Evolutionary conservation across 2,329 filamentous ascomycete genomes (phyloP).

Genomic region (Colletotrichum shisoi): DNA sequence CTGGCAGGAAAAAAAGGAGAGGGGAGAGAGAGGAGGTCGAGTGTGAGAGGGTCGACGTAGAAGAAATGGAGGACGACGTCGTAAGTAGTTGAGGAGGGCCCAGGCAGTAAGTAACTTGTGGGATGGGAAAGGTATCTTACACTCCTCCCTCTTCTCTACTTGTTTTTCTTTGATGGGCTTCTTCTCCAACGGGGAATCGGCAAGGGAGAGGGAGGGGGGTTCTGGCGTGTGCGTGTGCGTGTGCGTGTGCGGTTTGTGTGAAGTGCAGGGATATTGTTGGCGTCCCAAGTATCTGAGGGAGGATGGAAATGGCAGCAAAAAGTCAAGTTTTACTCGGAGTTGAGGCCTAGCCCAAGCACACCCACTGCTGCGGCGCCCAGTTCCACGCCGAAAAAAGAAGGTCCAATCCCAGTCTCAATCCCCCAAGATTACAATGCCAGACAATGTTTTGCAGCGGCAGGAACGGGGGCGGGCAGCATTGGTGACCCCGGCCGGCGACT

Average conservation of each 20-base stretch:
- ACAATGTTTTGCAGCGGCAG: slow-evolving; percentile 31
- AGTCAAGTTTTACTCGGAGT: slow-evolving; percentile 12
- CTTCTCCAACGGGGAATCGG: slow-evolving; percentile 36
- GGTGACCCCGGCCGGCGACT: slow-evolving; percentile 1
- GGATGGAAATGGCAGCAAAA: slow-evolving; percentile 10
- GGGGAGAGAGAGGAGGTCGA: slow-evolving; percentile 33
- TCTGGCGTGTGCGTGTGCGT: slow-evolving; percentile 21
- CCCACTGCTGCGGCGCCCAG: background rate
- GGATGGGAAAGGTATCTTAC: slow-evolving; percentile 20
- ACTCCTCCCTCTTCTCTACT: slow-evolving; percentile 6
- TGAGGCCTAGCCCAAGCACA: slow-evolving; percentile 6
- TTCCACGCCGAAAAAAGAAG: slow-evolving; percentile 17
- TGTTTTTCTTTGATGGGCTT: background rate
- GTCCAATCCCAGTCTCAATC: slow-evolving; percentile 15
- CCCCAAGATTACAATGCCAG: slow-evolving; percentile 21
- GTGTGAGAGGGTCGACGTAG: slow-evolving; percentile 29
- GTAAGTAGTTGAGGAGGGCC: slow-evolving; percentile 39
- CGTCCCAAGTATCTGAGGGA: slow-evolving; percentile 27
- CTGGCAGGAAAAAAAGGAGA: slow-evolving; percentile 3
- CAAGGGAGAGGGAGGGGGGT: slow-evolving; percentile 34
- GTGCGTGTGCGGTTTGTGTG: slow-evolving; percentile 26
- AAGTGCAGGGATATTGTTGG: slow-evolving; percentile 37
- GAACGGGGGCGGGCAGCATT: slow-evolving; percentile 27
- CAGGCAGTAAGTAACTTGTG: slow-evolving; percentile 15
- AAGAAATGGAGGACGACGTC: slow-evolving; percentile 33